Percentiles rank a stretch among this genome's conserved stretches.
These are phyloP conservation scores for Salisapilia sapeloensis DNA, from an alignment of 352 stramenopile genomes.

Conservation along the genomic window DNA sequence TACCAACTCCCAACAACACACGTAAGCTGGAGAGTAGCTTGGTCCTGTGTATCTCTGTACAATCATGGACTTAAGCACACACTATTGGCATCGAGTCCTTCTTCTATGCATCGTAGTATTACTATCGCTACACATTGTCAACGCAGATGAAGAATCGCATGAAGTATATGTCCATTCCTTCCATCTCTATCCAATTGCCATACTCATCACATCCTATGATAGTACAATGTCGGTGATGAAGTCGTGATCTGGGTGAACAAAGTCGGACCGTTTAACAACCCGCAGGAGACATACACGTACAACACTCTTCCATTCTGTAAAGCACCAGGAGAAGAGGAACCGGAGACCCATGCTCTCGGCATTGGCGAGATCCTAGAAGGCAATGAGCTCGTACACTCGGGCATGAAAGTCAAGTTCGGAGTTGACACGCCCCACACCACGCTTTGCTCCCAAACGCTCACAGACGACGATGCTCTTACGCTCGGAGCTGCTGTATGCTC, in stretches of 20 bases:
- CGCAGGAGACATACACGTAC: slow-evolving; percentile 99
- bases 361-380: slow-evolving; percentile 94
- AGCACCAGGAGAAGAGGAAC: slow-evolving; percentile 64
- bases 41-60: too few relatives aligned
- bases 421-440: slow-evolving; percentile 42
- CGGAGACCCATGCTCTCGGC: slow-evolving; percentile 67
- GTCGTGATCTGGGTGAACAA: slow-evolving; percentile 96
- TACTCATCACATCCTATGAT: too few relatives aligned
- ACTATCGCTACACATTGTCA: too few relatives aligned
- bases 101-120: too few relatives aligned
- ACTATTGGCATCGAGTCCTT: too few relatives aligned
- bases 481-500: slow-evolving; percentile 48
- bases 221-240: slow-evolving; percentile 59
- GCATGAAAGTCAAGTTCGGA: slow-evolving; percentile 67
- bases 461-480: slow-evolving; percentile 50
- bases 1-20: too few relatives aligned
- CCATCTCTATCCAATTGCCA: too few relatives aligned
- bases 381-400: slow-evolving; percentile 89
- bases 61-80: too few relatives aligned
- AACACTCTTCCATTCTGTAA: slow-evolving; percentile 98
- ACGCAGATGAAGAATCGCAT: too few relatives aligned
- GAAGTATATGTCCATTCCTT: too few relatives aligned
- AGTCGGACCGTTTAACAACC: slow-evolving; percentile 93
- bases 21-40: too few relatives aligned
- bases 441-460: slow-evolving; percentile 58